These are phyloP conservation scores for Carex littledalei DNA, from an alignment of 176 grass and related monocot genomes.

Conservation along the genomic window DNA sequence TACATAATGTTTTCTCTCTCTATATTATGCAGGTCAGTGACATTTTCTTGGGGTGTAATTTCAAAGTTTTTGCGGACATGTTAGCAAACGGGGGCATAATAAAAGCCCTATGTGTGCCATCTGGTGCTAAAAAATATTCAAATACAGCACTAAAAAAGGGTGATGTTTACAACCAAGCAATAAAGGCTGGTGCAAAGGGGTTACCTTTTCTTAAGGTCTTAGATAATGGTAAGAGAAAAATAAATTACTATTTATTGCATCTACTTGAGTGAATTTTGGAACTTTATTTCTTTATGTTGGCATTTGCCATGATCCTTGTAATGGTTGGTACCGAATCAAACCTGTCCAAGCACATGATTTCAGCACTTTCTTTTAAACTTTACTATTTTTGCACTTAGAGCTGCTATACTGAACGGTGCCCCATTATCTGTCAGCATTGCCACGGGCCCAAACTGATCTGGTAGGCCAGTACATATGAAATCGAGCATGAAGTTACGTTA, in stretches of 20 bases:
- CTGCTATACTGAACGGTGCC: background rate
- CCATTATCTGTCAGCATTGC: background rate
- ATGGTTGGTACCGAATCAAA: background rate
- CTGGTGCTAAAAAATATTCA: slow-evolving; percentile 70
- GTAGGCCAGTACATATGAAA: background rate
- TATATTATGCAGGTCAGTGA: slow-evolving; percentile 63
- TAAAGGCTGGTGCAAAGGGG: slow-evolving; percentile 92
- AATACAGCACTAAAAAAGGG: slow-evolving; percentile 97
- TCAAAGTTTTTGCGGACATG: slow-evolving; percentile 90
- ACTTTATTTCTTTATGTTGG: background rate
- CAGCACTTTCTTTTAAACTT: background rate
- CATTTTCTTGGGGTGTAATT: slow-evolving; percentile 52
- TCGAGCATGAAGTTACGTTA: background rate
- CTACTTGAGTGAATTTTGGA: background rate
- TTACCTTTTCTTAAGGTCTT: slow-evolving; percentile 91
- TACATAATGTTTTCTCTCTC: background rate
- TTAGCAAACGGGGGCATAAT: slow-evolving; percentile 66
- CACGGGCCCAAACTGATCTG: background rate
- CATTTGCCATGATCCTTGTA: background rate
- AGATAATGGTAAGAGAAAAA: slow-evolving; percentile 59
- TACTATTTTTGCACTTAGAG: background rate
- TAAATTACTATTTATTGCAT: background rate
- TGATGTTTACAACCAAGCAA: slow-evolving; percentile 70
- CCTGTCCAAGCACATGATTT: background rate
- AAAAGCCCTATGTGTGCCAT: slow-evolving; percentile 72